A percentile compares a stretch with the other conserved stretches of the same genome.
These are phyloP conservation scores for Lotus japonicus DNA, from an alignment of 306 rosid genomes.

Conservation along the genomic window DNA sequence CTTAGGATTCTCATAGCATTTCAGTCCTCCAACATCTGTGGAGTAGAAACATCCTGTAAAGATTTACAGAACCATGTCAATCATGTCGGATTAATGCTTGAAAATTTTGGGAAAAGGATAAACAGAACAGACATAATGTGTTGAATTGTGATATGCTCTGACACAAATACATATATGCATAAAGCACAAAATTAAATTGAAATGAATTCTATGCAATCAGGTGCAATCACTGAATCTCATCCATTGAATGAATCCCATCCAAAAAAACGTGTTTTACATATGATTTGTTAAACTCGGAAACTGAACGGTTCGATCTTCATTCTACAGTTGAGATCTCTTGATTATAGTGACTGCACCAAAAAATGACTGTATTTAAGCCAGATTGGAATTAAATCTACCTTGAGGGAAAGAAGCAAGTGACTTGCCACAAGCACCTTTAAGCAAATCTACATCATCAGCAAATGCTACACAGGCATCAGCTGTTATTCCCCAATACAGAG, in stretches of 20 bases:
- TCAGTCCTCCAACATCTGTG: constrained; percentile 69
- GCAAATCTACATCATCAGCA: constrained; percentile 83
- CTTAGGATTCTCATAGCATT: constrained; percentile 94
- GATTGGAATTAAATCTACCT: constrained; percentile 41
- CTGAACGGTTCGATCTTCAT: too few species aligned
- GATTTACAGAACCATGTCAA: constrained; percentile 11
- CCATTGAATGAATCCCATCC: too few species aligned
- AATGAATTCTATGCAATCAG: too few species aligned
- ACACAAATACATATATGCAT: background rate
- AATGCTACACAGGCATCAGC: constrained; percentile 95
- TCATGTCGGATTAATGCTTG: background rate
- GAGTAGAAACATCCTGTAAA: constrained; percentile 85
- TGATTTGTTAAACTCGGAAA: too few species aligned
- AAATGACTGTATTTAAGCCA: background rate
- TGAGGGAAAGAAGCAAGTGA: constrained; percentile 98
- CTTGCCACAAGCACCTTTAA: constrained; percentile 95
- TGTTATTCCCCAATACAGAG: constrained; percentile 95
- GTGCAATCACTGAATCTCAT: too few species aligned
- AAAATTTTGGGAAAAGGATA: background rate
- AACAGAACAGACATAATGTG: background rate
- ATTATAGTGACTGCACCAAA: background rate
- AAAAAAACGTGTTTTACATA: too few species aligned
- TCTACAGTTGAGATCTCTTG: too few species aligned
- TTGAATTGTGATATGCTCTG: background rate
- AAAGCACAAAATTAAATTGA: background rate